Evolutionary conservation across 257 asterid genomes (phyloP).

Genomic region (Nicotiana noctiflora): DNA sequence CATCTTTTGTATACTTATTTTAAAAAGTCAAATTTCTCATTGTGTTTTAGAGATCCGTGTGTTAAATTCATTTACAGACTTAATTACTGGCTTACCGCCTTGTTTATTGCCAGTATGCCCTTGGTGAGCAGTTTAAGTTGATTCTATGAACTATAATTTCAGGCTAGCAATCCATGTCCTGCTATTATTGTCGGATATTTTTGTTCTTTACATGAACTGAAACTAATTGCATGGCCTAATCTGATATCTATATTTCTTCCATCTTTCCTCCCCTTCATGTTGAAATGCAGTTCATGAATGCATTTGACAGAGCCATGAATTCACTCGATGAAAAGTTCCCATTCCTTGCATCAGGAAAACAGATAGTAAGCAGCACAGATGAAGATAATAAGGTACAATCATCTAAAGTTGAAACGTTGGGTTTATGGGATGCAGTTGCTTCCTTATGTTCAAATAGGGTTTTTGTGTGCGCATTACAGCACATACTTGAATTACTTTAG

Average conservation of each 20-base stretch:
- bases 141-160: not conserved
- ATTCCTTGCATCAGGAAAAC: constrained; percentile 77
- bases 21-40: not conserved
- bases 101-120: not conserved
- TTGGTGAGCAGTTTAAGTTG: not conserved
- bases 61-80: not conserved
- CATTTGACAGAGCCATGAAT: constrained; percentile 90
- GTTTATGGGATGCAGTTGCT: not conserved
- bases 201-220: not conserved
- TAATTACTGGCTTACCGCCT: not conserved
- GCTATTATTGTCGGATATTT: not conserved
- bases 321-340: constrained; percentile 61
- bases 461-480: no score
- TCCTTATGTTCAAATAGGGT: no score
- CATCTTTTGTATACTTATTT: not conserved
- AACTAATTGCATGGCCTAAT: constrained; percentile 1
- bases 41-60: not conserved
- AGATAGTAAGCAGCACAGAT: constrained; percentile 62
- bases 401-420: not conserved
- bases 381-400: constrained; percentile 70
- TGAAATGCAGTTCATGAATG: constrained; percentile 85
- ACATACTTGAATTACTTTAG: no score
- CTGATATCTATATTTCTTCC: not conserved
- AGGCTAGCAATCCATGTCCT: not conserved
- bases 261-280: constrained; percentile 3